Evolutionary conservation across 2,329 filamentous ascomycete genomes (phyloP).

Genomic region (Talaromyces rugulosus): DNA sequence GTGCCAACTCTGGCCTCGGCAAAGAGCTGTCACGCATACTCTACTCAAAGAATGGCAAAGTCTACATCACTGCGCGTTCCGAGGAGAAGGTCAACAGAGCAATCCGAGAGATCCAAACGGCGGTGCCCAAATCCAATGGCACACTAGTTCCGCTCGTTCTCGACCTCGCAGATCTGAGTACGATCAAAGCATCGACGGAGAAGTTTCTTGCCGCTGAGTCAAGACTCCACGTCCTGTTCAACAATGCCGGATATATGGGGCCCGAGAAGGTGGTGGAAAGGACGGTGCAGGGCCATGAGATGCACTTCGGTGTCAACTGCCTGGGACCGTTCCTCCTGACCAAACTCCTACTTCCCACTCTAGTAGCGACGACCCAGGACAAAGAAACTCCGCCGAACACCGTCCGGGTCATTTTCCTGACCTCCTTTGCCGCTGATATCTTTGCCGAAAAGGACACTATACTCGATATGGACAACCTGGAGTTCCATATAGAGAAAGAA

Average conservation of each 20-base stretch:
- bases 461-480: constrained; percentile 13
- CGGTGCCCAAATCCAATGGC: not conserved
- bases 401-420: constrained; percentile 31
- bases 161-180: constrained; percentile 4
- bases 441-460: not conserved
- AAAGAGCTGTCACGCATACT: constrained; percentile 37
- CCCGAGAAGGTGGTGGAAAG: constrained; percentile 16
- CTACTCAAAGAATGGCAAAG: constrained; percentile 39
- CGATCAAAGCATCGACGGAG: constrained; percentile 21
- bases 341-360: constrained; percentile 32
- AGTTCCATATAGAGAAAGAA: not conserved
- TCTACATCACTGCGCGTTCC: constrained; percentile 43
- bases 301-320: constrained; percentile 35
- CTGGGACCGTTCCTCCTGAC: constrained; percentile 37
- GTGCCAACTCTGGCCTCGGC: constrained; percentile 36
- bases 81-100: constrained; percentile 34
- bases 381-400: constrained; percentile 18
- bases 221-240: constrained; percentile 38
- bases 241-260: constrained; percentile 34
- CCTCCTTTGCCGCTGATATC: not conserved
- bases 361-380: constrained; percentile 24
- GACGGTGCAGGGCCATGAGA: constrained; percentile 31
- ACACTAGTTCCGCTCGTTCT: not conserved
- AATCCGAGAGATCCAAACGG: constrained; percentile 37
- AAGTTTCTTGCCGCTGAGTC: constrained; percentile 33